Conservation (phyloP, 768 basidiomycete species). For the Brasilioporus rufonigricans region DNA sequence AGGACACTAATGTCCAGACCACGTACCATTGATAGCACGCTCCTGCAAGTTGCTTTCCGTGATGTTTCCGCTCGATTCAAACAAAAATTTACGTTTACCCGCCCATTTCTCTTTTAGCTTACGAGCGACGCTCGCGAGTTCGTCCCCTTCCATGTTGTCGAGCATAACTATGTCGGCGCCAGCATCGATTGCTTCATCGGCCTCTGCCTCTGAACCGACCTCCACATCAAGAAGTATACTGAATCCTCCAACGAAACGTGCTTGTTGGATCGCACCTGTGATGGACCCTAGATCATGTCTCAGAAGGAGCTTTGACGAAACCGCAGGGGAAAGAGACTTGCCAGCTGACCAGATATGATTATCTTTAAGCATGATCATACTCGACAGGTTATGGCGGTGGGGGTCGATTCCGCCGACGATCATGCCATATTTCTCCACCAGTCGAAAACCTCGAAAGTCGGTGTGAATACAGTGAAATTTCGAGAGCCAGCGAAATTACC, state of each 20-base stretch:
- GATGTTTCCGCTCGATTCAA: constrained; percentile 95
- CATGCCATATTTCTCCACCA: constrained; percentile 99
- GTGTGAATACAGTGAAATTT: constrained; percentile 4
- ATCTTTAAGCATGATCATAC: constrained; percentile 99
- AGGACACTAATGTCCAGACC: neutral
- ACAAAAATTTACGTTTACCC: constrained; percentile 77
- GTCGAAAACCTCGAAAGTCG: constrained; percentile 68
- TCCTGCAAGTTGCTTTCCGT: constrained; percentile 83
- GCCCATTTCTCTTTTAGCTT: constrained; percentile 77
- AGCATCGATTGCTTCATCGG: constrained; percentile 94
- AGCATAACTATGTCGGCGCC: constrained; percentile 96
- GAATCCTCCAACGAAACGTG: constrained; percentile 91
- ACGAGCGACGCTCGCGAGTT: constrained; percentile 65
- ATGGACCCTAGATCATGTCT: constrained; percentile 67
- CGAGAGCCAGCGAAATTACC: constrained; percentile 37
- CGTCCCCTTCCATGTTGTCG: constrained; percentile 84
- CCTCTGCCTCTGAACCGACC: constrained; percentile 83
- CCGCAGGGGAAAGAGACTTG: constrained; percentile 27
- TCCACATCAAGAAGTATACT: constrained; percentile 91
- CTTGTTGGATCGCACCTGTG: constrained; percentile 78
- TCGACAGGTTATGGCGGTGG: constrained; percentile 94
- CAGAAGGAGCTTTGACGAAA: neutral
- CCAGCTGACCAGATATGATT: constrained; percentile 99
- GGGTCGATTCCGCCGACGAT: constrained; percentile 94
- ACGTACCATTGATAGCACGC: constrained; percentile 77